Evolutionary conservation across 2,329 filamentous ascomycete genomes (phyloP).

Genomic region (Nemania abortiva): DNA sequence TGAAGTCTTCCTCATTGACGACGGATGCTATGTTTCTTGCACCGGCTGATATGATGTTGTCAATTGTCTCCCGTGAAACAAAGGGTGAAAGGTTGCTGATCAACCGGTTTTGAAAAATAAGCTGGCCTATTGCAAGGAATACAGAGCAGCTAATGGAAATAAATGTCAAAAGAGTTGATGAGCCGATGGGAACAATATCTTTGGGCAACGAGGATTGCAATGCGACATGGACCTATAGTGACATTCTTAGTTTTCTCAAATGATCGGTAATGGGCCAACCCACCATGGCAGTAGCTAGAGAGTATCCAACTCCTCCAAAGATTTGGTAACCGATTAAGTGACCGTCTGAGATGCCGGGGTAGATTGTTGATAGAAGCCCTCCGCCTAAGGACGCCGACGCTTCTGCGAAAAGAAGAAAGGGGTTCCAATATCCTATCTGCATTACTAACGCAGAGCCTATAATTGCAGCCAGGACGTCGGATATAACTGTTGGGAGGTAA

Average conservation of each 20-base stretch:
- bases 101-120: conserved; percentile 34
- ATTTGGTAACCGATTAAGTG: conserved; percentile 43
- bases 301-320: conserved; percentile 41
- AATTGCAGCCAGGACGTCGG: conserved; percentile 36
- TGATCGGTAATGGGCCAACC: not conserved
- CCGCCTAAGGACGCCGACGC: no score
- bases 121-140: conserved; percentile 40
- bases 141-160: conserved; percentile 42
- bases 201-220: conserved; percentile 41
- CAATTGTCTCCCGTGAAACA: conserved; percentile 20
- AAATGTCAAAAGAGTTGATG: conserved; percentile 33
- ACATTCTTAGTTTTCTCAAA: not conserved
- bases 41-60: conserved; percentile 36
- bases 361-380: conserved; percentile 35
- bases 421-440: conserved; percentile 38
- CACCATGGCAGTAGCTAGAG: conserved; percentile 34
- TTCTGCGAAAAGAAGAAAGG: conserved; percentile 37
- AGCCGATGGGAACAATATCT: conserved; percentile 40
- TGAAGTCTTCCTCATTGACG: conserved; percentile 15
- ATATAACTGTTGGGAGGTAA: conserved; percentile 40
- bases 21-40: conserved; percentile 31
- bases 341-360: conserved; percentile 27
- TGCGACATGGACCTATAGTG: conserved; percentile 28
- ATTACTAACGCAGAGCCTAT: conserved; percentile 34
- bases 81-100: conserved; percentile 31